These are phyloP conservation scores for Zasmidium angulare DNA, from an alignment of 2,329 filamentous ascomycete species.

Conservation along the genomic window DNA sequence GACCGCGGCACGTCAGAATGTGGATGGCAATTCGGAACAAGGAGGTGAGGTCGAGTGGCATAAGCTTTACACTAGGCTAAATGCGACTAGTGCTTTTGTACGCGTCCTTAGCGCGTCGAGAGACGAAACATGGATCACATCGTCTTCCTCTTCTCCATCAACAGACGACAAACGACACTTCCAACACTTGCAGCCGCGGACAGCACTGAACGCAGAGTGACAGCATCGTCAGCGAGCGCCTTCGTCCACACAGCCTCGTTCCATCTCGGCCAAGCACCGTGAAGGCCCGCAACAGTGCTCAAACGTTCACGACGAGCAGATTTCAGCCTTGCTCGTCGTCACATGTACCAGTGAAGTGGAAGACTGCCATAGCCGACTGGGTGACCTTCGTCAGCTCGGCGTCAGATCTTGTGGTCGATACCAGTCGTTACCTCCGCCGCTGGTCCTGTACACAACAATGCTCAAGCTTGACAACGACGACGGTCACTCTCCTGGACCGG, in stretches of 20 bases:
- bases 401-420: slow-evolving; percentile 19
- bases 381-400: slow-evolving; percentile 11
- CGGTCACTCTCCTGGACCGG: slow-evolving; percentile 12
- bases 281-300: no score
- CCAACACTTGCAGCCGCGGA: no score
- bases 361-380: neutral
- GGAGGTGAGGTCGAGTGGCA: neutral
- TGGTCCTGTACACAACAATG: slow-evolving; percentile 15
- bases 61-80: neutral
- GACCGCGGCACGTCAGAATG: neutral
- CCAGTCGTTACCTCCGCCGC: slow-evolving; percentile 19
- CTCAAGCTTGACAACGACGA: slow-evolving; percentile 12
- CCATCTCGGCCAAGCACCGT: no score
- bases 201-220: no score
- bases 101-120: neutral
- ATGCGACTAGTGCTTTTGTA: neutral
- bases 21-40: neutral
- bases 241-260: no score
- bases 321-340: no score
- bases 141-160: no score
- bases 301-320: no score
- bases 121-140: no score
- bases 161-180: no score
- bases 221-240: no score
- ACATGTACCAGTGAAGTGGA: no score